phyloP scores from a whole-genome alignment of 345 rosid species.

The Gossypioides kirkii region DNA sequence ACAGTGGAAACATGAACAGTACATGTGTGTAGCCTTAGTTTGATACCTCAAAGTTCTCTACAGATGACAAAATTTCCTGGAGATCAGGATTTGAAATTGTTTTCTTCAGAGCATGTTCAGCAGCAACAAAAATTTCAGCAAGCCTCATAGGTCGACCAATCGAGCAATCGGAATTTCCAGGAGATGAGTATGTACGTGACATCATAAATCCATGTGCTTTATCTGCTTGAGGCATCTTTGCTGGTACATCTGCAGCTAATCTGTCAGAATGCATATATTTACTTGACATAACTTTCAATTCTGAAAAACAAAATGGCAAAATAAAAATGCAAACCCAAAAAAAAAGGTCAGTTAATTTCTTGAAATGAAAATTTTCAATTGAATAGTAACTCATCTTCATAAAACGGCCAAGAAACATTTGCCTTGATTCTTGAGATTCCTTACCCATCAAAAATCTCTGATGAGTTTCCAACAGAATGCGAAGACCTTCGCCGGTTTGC shows the following conservation, averaged over 20 bases:
- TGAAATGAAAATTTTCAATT: neutral
- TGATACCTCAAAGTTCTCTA: conserved; percentile 1
- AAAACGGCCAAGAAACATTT: neutral
- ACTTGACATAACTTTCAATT: neutral
- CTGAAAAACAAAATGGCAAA: neutral
- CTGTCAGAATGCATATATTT: neutral
- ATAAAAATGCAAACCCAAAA: neutral
- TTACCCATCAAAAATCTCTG: neutral
- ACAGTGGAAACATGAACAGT: neutral
- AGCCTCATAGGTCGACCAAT: conserved; percentile 1
- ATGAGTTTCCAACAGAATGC: neutral
- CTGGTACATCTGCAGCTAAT: neutral
- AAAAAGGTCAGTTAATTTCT: neutral
- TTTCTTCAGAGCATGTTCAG: neutral
- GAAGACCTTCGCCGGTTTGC: neutral
- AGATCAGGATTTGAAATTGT: conserved; percentile 3
- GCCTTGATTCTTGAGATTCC: neutral
- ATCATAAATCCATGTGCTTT: neutral
- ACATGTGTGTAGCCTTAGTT: neutral
- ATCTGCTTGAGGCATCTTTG: neutral
- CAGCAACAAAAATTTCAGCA: conserved; percentile 1
- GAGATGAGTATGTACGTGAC: conserved; percentile 1
- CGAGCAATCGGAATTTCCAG: neutral
- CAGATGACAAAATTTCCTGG: neutral
- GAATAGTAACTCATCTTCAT: neutral